A percentile compares a stretch with the other conserved stretches of the same genome.
Conservation (phyloP, 208 protist genomes). For the Trypanosoma theileri region DNA sequence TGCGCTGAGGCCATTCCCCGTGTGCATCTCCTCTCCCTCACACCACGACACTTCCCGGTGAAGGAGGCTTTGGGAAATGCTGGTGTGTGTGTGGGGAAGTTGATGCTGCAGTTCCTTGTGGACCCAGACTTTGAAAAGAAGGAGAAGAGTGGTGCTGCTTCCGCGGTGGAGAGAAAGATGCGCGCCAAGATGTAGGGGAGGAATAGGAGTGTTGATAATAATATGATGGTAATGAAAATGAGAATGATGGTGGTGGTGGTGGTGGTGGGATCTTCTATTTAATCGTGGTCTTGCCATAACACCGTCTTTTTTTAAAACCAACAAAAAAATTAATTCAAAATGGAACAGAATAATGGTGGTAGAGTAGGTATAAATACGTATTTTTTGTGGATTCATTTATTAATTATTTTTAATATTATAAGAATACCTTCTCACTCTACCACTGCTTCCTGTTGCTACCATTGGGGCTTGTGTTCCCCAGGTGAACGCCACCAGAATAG, state of each 20-base stretch:
- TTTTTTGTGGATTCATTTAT: not conserved
- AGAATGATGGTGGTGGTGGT: no score
- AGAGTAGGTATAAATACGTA: not conserved
- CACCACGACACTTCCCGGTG: slow-evolving; percentile 12
- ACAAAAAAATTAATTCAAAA: no score
- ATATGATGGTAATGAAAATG: no score
- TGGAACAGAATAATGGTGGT: no score
- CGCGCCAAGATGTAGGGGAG: no score
- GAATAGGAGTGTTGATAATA: no score
- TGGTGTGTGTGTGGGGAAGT: slow-evolving; percentile 4
- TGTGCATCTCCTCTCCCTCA: slow-evolving; percentile 21
- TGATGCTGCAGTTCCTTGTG: not conserved
- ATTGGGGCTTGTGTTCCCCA: not conserved
- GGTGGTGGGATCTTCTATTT: no score
- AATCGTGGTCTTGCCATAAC: no score
- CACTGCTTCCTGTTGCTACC: not conserved
- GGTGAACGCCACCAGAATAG: no score
- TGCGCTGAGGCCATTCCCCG: not conserved
- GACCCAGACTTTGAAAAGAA: slow-evolving; percentile 1
- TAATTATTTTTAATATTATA: slow-evolving; percentile 4
- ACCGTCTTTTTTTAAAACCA: no score
- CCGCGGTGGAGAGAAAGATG: not conserved
- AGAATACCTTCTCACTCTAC: not conserved
- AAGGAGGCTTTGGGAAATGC: slow-evolving; percentile 11
- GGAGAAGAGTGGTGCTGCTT: not conserved